phyloP scores from a whole-genome alignment of 441 rosid species.

The Euphorbia schlechtendalii region DNA sequence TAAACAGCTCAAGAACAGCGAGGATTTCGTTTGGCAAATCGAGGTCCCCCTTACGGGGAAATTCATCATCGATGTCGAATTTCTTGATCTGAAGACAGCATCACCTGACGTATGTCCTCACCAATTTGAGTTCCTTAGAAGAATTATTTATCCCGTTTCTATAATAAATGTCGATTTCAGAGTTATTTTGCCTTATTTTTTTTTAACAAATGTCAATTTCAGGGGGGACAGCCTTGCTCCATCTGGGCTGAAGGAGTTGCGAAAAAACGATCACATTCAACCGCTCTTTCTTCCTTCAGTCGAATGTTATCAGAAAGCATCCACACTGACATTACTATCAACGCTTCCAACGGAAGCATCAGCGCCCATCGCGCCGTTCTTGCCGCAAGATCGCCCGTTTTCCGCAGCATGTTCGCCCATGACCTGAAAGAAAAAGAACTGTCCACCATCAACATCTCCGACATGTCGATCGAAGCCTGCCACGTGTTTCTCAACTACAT shows the following conservation, averaged over 20 bases:
- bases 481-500: slow-evolving; percentile 68
- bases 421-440: slow-evolving; percentile 85
- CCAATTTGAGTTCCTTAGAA: too few species aligned
- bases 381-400: slow-evolving; percentile 81
- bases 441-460: slow-evolving; percentile 58
- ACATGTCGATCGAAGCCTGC: slow-evolving; percentile 74
- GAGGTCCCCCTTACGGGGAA: slow-evolving; percentile 75
- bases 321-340: slow-evolving; percentile 68
- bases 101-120: slow-evolving; percentile 50
- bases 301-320: slow-evolving; percentile 83
- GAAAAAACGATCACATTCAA: slow-evolving; percentile 38
- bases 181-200: too few species aligned
- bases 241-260: slow-evolving; percentile 68
- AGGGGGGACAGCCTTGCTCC: slow-evolving; percentile 68
- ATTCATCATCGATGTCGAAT: slow-evolving; percentile 80
- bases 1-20: slow-evolving; percentile 62
- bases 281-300: slow-evolving; percentile 56
- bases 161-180: too few species aligned
- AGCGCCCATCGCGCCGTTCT: slow-evolving; percentile 85
- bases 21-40: slow-evolving; percentile 75
- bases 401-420: slow-evolving; percentile 72
- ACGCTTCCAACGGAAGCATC: slow-evolving; percentile 75
- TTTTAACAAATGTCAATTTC: slow-evolving; percentile 13
- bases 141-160: too few species aligned
- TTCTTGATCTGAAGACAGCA: slow-evolving; percentile 67